These are phyloP conservation scores for Botrytis byssoidea DNA, from an alignment of 2,329 filamentous ascomycete species.

Conservation along the genomic window DNA sequence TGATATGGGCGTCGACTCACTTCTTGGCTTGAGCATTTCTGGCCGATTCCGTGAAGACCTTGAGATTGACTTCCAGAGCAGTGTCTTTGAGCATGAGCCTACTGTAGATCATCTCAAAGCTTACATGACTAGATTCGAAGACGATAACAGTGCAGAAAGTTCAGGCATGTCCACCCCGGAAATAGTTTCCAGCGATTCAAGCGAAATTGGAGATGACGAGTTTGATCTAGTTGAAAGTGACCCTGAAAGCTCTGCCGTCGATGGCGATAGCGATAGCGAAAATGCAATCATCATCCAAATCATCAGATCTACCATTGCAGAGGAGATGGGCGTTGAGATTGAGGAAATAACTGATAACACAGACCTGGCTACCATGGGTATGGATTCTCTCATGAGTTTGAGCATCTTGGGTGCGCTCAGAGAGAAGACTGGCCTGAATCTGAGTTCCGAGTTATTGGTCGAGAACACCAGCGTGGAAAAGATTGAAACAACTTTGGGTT, in stretches of 20 bases:
- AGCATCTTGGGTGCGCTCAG: slow-evolving; percentile 18
- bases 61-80: slow-evolving; percentile 49
- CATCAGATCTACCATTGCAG: slow-evolving; percentile 27
- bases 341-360: slow-evolving; percentile 22
- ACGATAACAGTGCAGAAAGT: neutral
- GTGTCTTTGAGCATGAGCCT: slow-evolving; percentile 45
- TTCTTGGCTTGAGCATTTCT: slow-evolving; percentile 56
- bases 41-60: slow-evolving; percentile 57
- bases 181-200: slow-evolving; percentile 6
- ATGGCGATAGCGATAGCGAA: neutral
- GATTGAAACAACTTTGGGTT: slow-evolving; percentile 28
- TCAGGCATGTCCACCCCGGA: slow-evolving; percentile 18
- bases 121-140: slow-evolving; percentile 20
- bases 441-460: slow-evolving; percentile 42
- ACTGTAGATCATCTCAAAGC: slow-evolving; percentile 23
- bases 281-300: slow-evolving; percentile 19
- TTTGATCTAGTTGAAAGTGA: slow-evolving; percentile 13
- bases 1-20: slow-evolving; percentile 59
- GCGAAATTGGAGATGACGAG: slow-evolving; percentile 6
- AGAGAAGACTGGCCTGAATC: slow-evolving; percentile 30
- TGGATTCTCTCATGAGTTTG: slow-evolving; percentile 23
- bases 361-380: slow-evolving; percentile 21
- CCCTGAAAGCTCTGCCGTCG: neutral
- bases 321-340: slow-evolving; percentile 21
- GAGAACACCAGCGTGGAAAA: slow-evolving; percentile 31